Base-by-base conservation (phyloP, 352 stramenopile genomes). In the Globisporangium recalcitrans region DNA sequence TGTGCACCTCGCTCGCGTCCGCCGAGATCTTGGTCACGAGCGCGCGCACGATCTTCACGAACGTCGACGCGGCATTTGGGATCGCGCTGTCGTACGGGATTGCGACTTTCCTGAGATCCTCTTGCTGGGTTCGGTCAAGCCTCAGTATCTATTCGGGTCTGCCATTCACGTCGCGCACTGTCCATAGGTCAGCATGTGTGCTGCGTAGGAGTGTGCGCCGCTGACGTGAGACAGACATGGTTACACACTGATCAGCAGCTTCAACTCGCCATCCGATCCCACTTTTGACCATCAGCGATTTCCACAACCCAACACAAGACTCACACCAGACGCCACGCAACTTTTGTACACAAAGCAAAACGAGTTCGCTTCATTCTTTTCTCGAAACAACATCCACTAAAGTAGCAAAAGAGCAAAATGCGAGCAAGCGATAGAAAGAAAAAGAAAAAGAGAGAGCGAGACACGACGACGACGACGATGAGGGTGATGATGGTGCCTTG, bases 61-160 rank as follows among this genome's bases (percentile, higher is more conserved):
- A 85, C 2, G 46, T 26, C 22, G 55, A 57, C 36, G 72, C 58
- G 16, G 63, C 52, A 29, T 67, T 65, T n/a, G 74, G 68, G 34
- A 87, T 64, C n/a, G 67, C 75, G 22, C 72, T 77, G 62, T 78
- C 74, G 56, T 82, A 82, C 47, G 75, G 77, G 14, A 88, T 63
- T 31, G 38, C 16, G 38, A 46, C n/a, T n/a, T n/a, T 6, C 16
- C 22, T 46, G 38, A 5, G 38, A 44, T 44, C 16, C 19, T 1
- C 5, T 44, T 5, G 38, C 14, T 44, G 21, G 5, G 19, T 46
- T 46, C 38, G 10, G 16, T 44, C 5, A 3, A 44, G 36, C n/a
- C n/a, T n/a, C n/a, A n/a, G 16, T 44, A 21, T 44, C 14, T 14
- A n/a, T n/a, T n/a, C n/a, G 36, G 2, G 10, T 8, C 16, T 9